These are phyloP conservation scores for Whalleya microplaca DNA, from an alignment of 2,329 filamentous ascomycete species.

Conservation along the genomic window DNA sequence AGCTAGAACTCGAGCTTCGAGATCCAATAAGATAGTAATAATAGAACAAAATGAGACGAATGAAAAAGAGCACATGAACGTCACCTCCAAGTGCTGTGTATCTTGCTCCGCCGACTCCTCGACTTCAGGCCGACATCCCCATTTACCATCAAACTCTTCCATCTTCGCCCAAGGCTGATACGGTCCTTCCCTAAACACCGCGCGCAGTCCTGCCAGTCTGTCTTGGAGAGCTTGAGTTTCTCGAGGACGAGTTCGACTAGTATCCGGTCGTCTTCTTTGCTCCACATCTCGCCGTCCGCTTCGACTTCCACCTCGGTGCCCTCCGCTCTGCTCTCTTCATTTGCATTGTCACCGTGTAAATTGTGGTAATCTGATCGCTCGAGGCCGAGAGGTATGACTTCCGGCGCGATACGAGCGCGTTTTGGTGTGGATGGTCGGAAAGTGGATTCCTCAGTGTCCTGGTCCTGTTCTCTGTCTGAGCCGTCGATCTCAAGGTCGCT, in stretches of 20 bases:
- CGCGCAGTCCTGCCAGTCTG: conserved; percentile 70
- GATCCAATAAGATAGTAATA: conserved; percentile 11
- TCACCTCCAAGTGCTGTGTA: conserved; percentile 62
- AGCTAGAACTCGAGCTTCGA: conserved; percentile 10
- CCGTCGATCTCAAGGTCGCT: conserved; percentile 43
- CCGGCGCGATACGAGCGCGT: conserved; percentile 62
- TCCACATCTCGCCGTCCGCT: conserved; percentile 58
- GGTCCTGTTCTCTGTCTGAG: conserved; percentile 26
- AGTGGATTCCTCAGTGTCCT: conserved; percentile 23
- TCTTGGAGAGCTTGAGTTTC: conserved; percentile 66
- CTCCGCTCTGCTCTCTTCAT: conserved; percentile 32
- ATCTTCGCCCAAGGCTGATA: conserved; percentile 59
- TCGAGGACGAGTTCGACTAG: conserved; percentile 70
- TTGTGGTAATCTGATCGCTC: conserved; percentile 62
- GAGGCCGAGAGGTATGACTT: conserved; percentile 62
- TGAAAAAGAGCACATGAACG: conserved; percentile 13
- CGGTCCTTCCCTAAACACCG: conserved; percentile 64
- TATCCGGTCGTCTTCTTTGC: conserved; percentile 64
- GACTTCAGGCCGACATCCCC: conserved; percentile 64
- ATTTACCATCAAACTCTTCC: conserved; percentile 64
- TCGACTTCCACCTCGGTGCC: conserved; percentile 48
- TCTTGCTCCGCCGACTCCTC: conserved; percentile 48
- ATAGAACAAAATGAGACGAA: conserved; percentile 10
- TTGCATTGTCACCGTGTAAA: conserved; percentile 43
- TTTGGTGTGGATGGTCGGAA: conserved; percentile 59